A percentile compares a stretch with the other conserved stretches of the same genome.
Evolutionary conservation across 2,329 filamentous ascomycete species (phyloP).

Genomic region (Cordyceps javanica): DNA sequence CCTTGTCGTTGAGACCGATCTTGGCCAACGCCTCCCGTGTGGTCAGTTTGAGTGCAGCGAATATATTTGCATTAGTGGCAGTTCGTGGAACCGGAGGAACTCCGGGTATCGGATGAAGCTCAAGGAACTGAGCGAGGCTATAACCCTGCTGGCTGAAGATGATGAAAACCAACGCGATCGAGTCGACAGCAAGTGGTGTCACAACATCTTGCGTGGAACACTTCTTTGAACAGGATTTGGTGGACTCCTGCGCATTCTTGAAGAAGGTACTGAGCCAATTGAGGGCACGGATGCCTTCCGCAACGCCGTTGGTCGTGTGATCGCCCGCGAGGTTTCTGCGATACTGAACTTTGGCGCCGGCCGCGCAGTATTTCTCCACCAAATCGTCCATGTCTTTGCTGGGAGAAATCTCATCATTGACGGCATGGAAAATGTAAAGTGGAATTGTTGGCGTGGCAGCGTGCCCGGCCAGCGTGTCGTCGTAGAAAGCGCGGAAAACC

Average conservation of each 20-base stretch:
- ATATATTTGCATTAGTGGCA: neutral
- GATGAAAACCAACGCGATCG: neutral
- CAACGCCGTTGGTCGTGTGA: neutral
- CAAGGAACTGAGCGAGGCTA: neutral
- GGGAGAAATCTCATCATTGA: neutral
- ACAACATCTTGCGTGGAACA: neutral
- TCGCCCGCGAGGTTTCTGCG: neutral
- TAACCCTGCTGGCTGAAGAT: conserved; percentile 3
- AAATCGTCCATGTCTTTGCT: neutral
- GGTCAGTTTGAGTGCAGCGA: neutral
- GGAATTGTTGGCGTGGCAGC: neutral
- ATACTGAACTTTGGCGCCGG: neutral
- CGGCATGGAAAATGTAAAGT: neutral
- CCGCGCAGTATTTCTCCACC: neutral
- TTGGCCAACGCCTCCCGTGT: neutral
- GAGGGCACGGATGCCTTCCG: neutral
- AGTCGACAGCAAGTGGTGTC: neutral
- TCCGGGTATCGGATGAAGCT: neutral
- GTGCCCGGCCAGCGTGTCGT: neutral
- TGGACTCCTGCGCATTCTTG: neutral
- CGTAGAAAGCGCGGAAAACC: neutral
- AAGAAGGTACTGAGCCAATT: neutral
- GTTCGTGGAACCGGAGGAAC: neutral
- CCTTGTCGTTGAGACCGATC: neutral
- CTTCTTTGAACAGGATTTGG: neutral